A percentile compares a stretch with the other conserved stretches of the same genome.
Conservation (phyloP, 2,329 filamentous ascomycete species). For the Neofusicoccum umdonicola region DNA sequence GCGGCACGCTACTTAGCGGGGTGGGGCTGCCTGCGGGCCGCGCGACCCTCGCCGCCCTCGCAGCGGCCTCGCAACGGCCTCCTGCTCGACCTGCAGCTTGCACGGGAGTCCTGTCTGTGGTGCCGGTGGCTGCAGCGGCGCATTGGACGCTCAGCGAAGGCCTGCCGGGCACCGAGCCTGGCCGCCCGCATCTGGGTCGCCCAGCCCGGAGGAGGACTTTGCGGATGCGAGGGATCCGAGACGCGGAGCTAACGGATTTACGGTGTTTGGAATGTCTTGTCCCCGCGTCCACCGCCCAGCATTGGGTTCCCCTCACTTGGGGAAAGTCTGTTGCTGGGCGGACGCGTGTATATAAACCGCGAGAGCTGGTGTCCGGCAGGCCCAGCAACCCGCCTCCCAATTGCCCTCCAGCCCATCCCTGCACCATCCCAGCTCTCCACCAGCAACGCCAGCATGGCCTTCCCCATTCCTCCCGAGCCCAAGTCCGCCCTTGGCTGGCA, state of each 20-base stretch:
- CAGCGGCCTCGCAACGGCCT: neutral
- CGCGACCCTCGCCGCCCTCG: neutral
- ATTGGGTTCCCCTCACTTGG: neutral
- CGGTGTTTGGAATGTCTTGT: neutral
- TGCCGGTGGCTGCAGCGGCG: too few species aligned
- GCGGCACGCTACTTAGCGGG: neutral
- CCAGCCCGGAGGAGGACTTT: neutral
- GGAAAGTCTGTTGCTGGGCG: neutral
- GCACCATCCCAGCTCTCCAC: neutral
- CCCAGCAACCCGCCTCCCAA: too few species aligned
- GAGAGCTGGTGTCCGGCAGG: too few species aligned
- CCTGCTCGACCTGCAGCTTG: too few species aligned
- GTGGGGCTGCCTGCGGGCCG: neutral
- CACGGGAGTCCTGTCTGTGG: too few species aligned
- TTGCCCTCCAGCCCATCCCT: neutral
- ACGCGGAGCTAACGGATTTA: neutral
- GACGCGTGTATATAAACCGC: neutral
- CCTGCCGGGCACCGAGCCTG: too few species aligned
- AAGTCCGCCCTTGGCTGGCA: constrained; percentile 50
- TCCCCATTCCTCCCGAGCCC: constrained; percentile 27
- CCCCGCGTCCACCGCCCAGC: neutral
- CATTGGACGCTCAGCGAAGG: too few species aligned
- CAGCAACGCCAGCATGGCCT: constrained; percentile 18
- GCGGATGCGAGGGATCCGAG: neutral
- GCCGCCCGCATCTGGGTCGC: too few species aligned